Evolutionary conservation across 2,329 filamentous ascomycete species (phyloP).

Genomic region (Aureobasidium sp.): DNA sequence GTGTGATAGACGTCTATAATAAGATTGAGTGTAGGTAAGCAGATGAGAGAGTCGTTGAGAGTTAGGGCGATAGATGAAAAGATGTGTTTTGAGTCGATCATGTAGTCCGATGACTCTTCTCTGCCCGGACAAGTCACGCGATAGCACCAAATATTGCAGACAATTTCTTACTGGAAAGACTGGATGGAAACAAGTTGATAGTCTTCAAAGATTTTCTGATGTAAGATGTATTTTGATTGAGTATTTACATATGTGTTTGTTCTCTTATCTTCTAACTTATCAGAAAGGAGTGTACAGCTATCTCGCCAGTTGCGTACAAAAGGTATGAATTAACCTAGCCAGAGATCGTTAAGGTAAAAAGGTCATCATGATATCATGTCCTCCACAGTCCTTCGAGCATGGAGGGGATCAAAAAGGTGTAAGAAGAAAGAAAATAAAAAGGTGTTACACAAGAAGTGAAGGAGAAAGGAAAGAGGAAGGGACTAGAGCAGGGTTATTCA

Average conservation of each 20-base stretch:
- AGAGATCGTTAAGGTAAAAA: background rate
- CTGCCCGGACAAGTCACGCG: background rate
- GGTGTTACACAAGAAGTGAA: conserved; percentile 4
- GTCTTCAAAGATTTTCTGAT: background rate
- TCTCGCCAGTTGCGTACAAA: background rate
- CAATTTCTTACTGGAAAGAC: background rate
- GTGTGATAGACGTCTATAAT: background rate
- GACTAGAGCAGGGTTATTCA: background rate
- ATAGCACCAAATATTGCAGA: background rate
- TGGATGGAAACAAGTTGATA: background rate
- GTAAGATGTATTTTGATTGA: background rate
- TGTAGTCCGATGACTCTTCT: background rate
- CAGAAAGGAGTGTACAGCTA: background rate
- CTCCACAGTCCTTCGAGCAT: background rate
- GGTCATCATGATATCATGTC: conserved; percentile 4
- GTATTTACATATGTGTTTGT: background rate
- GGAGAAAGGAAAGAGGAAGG: background rate
- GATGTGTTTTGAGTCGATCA: background rate
- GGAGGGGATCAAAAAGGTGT: background rate
- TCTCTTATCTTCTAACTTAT: background rate
- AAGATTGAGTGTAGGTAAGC: background rate
- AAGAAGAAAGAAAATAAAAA: background rate
- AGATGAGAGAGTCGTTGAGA: background rate
- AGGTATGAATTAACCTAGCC: background rate
- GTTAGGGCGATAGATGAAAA: background rate